Conservation (phyloP, 2,329 filamentous ascomycete species). For the Penicillium sp. region DNA sequence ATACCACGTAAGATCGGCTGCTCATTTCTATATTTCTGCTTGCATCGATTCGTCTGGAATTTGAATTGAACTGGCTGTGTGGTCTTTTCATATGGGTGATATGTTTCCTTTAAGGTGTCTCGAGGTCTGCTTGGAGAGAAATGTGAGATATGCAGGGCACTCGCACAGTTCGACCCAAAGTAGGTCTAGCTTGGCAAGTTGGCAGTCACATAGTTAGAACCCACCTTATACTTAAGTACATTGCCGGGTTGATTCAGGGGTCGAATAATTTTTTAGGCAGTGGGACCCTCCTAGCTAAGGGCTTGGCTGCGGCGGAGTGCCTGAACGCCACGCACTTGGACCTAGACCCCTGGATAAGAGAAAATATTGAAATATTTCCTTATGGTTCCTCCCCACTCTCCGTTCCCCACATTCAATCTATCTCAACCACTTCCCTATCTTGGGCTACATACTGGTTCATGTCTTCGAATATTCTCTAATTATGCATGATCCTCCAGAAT, state of each 20-base stretch:
- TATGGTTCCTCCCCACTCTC: neutral
- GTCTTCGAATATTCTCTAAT: neutral
- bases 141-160: neutral
- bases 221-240: no score
- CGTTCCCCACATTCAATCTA: neutral
- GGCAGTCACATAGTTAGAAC: neutral
- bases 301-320: neutral
- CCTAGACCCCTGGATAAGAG: neutral
- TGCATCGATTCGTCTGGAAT: neutral
- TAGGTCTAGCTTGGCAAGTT: neutral
- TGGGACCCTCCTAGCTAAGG: neutral
- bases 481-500: neutral
- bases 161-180: neutral
- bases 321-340: neutral
- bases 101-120: neutral
- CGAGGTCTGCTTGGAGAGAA: neutral
- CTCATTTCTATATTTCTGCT: neutral
- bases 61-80: neutral
- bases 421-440: neutral
- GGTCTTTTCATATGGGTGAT: neutral
- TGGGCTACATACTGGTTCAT: neutral
- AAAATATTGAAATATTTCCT: neutral
- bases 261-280: neutral
- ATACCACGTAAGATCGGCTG: neutral
- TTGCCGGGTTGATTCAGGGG: neutral